Conservation (phyloP, 2,329 filamentous ascomycete genomes). For the Eurotiales sp. region DNA sequence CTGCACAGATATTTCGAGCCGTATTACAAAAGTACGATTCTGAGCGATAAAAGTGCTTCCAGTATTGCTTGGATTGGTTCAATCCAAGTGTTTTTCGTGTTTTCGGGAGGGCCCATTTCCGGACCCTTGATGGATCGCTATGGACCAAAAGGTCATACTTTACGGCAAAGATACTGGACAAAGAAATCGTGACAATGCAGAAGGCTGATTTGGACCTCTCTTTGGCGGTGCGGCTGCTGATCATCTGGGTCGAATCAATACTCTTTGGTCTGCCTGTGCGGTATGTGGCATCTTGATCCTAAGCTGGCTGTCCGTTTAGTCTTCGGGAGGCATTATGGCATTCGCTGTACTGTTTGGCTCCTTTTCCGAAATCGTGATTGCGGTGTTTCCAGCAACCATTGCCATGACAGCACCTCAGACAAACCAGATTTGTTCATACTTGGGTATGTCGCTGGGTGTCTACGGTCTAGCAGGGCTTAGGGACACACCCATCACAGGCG, state of each 20-base stretch:
- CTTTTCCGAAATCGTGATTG: constrained; percentile 32
- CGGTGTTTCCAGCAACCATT: constrained; percentile 17
- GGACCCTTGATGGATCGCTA: constrained; percentile 47
- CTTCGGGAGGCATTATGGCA: constrained; percentile 27
- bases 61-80: constrained; percentile 46
- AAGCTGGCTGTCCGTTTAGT: constrained; percentile 25
- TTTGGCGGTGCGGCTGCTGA: constrained; percentile 32
- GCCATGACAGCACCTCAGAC: constrained; percentile 16
- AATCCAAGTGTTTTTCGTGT: constrained; percentile 43
- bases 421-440: constrained; percentile 20
- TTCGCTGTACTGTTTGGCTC: constrained; percentile 31
- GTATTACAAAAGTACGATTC: constrained; percentile 40
- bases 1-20: constrained; percentile 34
- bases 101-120: constrained; percentile 39
- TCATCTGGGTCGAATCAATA: constrained; percentile 29
- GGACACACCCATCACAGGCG: constrained; percentile 47
- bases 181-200: too few relatives aligned
- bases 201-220: constrained; percentile 33
- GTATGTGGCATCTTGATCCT: constrained; percentile 27
- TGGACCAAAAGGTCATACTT: constrained; percentile 31
- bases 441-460: constrained; percentile 27
- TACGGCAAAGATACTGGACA: too few relatives aligned
- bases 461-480: constrained; percentile 45
- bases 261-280: constrained; percentile 22
- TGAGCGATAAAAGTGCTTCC: constrained; percentile 28